Evolutionary conservation across 2,329 filamentous ascomycete genomes (phyloP), one percentile per base, ranked within the genome.

Genomic region (Beauveria sp.): DNA sequence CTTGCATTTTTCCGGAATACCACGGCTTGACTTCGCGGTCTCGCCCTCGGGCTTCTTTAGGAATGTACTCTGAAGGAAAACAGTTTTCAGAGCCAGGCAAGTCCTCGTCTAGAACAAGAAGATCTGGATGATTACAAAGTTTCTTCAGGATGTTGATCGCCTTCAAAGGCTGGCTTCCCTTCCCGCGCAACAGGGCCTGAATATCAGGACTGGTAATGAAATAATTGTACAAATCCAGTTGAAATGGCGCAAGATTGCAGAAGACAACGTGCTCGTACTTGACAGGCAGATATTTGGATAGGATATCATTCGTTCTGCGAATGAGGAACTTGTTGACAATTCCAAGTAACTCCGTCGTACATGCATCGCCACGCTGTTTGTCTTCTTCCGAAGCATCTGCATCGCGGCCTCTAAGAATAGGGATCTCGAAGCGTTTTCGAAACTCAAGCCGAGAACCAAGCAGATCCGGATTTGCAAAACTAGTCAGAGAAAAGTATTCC

Each of bases 201-300:
- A 99, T 98, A 64, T 96, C 91, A 0, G 95, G 93, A 64, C 93
- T 97, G 55, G 89, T 91, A 74, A 99, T 93, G 74, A 99, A 99
- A 74, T 97, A 91, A 70, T 96, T 96, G 80, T 99, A 99, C 1
- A 99, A 79, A 66, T 91, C 90, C 60, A 92, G 83, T 74, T 99
- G 95, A 76, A 99, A 98, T 0, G 90, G 90, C 18, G 95, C 89
- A 51, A 96, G 82, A 68, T 93, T 93, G 81, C 95, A 99, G 76
- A 99, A 99, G 1, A 99, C 95, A 34, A 99, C 95, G 72, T 99
- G 95, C 75, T 99, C 95, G 75, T 99, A 99, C 78, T 99, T 99
- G 78, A 98, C 88, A 0, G 95, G 95, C 63, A 99, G 78, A 71
- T 99, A 99, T 74, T 99, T 99, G 57, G 93, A 97, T 26, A 99